Conservation (phyloP, 2,329 filamentous ascomycete genomes). For the Fusarium abutilonis region DNA sequence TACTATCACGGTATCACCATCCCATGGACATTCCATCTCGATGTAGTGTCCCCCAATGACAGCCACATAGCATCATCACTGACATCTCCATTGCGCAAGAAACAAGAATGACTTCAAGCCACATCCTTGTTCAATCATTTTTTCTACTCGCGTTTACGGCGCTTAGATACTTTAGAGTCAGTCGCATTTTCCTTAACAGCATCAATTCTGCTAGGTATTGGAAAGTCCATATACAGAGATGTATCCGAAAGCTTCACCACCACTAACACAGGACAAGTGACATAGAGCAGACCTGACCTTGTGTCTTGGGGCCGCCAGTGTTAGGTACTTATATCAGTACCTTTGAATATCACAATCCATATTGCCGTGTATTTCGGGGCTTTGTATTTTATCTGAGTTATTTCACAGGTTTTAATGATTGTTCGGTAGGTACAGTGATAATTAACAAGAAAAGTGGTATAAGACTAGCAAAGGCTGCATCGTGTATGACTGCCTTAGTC, state of each 20-base stretch:
- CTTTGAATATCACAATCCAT: too few relatives aligned
- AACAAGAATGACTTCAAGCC: conserved; percentile 11
- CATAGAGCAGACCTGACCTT: too few relatives aligned
- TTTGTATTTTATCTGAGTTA: too few relatives aligned
- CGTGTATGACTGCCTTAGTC: neutral
- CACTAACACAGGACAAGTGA: too few relatives aligned
- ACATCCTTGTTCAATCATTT: neutral
- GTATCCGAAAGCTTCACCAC: too few relatives aligned
- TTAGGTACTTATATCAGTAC: too few relatives aligned
- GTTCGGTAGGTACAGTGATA: neutral
- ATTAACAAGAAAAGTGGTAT: neutral
- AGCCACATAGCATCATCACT: conserved; percentile 28
- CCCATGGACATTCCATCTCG: too few relatives aligned
- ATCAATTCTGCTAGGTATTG: neutral
- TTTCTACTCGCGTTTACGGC: neutral
- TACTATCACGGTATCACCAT: neutral
- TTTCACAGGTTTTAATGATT: too few relatives aligned
- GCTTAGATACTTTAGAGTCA: neutral
- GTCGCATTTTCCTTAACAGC: neutral
- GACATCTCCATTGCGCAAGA: conserved; percentile 14
- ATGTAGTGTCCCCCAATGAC: conserved; percentile 18
- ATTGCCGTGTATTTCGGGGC: too few relatives aligned
- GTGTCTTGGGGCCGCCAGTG: too few relatives aligned
- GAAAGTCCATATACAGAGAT: too few relatives aligned
- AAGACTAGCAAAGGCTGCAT: neutral